A percentile compares a stretch with the other conserved stretches of the same genome.
These are phyloP conservation scores for Myriosclerotinia duriaeana DNA, from an alignment of 2,329 filamentous ascomycete species.

Conservation along the genomic window DNA sequence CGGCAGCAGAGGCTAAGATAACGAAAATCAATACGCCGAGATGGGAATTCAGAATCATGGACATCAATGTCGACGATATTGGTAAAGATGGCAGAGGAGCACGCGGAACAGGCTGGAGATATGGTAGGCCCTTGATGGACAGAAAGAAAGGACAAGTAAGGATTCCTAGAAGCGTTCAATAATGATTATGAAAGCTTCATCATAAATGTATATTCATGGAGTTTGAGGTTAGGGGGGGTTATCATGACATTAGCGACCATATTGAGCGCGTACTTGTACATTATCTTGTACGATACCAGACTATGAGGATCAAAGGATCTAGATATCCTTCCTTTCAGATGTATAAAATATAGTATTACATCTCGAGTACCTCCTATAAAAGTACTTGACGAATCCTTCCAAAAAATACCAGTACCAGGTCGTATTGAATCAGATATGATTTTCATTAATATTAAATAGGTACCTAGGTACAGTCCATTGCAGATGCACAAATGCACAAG, in stretches of 20 bases:
- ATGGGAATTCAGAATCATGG: slow-evolving; percentile 63
- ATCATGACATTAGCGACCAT: slow-evolving; percentile 22
- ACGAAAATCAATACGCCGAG: slow-evolving; percentile 49
- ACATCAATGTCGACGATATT: slow-evolving; percentile 57
- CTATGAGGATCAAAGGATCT: not conserved
- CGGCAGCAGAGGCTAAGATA: slow-evolving; percentile 45
- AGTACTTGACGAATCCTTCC: not conserved
- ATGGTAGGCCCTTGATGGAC: slow-evolving; percentile 63
- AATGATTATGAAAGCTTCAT: slow-evolving; percentile 25
- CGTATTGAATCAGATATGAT: not conserved
- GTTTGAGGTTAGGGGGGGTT: slow-evolving; percentile 11
- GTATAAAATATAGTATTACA: slow-evolving; percentile 1
- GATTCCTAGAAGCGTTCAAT: slow-evolving; percentile 60
- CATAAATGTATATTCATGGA: slow-evolving; percentile 21
- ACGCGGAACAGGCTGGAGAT: slow-evolving; percentile 59
- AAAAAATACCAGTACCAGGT: not conserved
- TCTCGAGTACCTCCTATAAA: not conserved
- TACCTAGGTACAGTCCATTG: too few relatives aligned
- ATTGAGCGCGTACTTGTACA: slow-evolving; percentile 11
- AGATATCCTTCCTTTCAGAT: not conserved
- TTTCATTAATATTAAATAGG: not conserved
- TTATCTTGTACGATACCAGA: slow-evolving; percentile 19
- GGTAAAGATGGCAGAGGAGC: slow-evolving; percentile 54
- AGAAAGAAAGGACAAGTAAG: slow-evolving; percentile 63
- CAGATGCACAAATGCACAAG: not conserved